Base-by-base conservation (phyloP, 225 moss, liverwort and hornwort species). In the Pseudoscleropodium purum region DNA sequence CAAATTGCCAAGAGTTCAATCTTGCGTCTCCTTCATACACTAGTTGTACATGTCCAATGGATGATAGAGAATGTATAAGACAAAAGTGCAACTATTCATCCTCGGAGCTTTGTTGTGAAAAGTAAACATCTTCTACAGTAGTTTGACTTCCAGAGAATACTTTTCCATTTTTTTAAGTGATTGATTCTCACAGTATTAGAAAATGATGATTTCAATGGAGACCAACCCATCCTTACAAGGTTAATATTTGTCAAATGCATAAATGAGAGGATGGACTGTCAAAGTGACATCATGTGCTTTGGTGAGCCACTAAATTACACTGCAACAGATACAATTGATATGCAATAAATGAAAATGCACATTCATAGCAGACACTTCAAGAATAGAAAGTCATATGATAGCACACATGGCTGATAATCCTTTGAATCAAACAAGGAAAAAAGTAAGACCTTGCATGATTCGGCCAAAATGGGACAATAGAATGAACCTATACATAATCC, bases 401-500 rank as follows among this genome's bases (percentile, higher is more conserved):
- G 85, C 67, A 85, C 68, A 63, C 63, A n/a, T 82, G 69, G 60
- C 79, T 85, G 45, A 86, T 66, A 75, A 64, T 82, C 81, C 77
- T 90, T 84, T 26, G 37, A 90, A 75, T 61, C 43, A 5, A 68
- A 89, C 9, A 75, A 70, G 17, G 47, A 66, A 83, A 59, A 77
- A 86, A 18, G 27, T 49, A 81, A 82, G 65, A 43, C 43, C 77
- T 33, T 51, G 10, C 52, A 84, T 19, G n/a, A 90, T 88, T 89
- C 77, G 4, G 61, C 82, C 83, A 15, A 74, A 87, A 66, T 18
- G 49, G 85, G 80, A 84, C 34, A 52, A 56, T 25, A 77, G 83
- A 84, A 84, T 84, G 78, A 91, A 99, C 98, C 99, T 97, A 96
- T 18, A 97, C 97, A 89, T 99, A 99, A 89, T 99, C 99, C 85